A percentile compares a stretch with the other conserved stretches of the same genome.
These are phyloP conservation scores for Pseudocercospora vitis DNA, from an alignment of 2,329 filamentous ascomycete species.

Conservation along the genomic window DNA sequence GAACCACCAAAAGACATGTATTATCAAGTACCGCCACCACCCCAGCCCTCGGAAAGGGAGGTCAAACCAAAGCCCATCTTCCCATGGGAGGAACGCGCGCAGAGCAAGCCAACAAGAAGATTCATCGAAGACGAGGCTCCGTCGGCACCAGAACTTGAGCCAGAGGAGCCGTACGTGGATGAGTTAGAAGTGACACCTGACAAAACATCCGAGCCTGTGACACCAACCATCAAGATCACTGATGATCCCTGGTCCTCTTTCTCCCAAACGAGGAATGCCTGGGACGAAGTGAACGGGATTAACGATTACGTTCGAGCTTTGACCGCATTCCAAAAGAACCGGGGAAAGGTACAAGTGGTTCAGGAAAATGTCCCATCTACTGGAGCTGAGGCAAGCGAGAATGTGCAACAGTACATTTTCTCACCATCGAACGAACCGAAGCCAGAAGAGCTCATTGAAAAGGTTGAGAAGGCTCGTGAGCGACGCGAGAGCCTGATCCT, in stretches of 20 bases:
- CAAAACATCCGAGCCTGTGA: conserved; percentile 33
- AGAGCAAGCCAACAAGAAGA: conserved; percentile 62
- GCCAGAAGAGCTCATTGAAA: conserved; percentile 32
- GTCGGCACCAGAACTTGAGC: conserved; percentile 22
- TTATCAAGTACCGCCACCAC: conserved; percentile 69
- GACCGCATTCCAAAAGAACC: conserved; percentile 59
- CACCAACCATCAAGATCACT: conserved; percentile 50
- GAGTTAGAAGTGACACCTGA: conserved; percentile 33
- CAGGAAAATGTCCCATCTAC: conserved; percentile 23
- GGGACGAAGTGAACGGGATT: conserved; percentile 90
- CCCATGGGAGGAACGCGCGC: conserved; percentile 78
- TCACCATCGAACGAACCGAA: conserved; percentile 29
- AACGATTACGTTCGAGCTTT: conserved; percentile 79
- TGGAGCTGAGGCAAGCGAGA: not conserved
- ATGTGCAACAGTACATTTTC: conserved; percentile 25
- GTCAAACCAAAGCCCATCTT: conserved; percentile 69
- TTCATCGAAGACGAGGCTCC: conserved; percentile 58
- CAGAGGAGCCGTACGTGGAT: conserved; percentile 27
- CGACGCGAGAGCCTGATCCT: conserved; percentile 63
- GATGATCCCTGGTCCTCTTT: conserved; percentile 71
- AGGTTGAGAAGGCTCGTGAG: conserved; percentile 29
- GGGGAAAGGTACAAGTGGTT: conserved; percentile 41
- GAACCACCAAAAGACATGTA: conserved; percentile 85
- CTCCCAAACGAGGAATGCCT: conserved; percentile 70
- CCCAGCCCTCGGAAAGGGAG: conserved; percentile 53